Percentiles rank a stretch among this genome's conserved stretches.
These are phyloP conservation scores for Umbelopsis sp. DNA, from an alignment of 192 early-diverging fungal species.

Conservation along the genomic window DNA sequence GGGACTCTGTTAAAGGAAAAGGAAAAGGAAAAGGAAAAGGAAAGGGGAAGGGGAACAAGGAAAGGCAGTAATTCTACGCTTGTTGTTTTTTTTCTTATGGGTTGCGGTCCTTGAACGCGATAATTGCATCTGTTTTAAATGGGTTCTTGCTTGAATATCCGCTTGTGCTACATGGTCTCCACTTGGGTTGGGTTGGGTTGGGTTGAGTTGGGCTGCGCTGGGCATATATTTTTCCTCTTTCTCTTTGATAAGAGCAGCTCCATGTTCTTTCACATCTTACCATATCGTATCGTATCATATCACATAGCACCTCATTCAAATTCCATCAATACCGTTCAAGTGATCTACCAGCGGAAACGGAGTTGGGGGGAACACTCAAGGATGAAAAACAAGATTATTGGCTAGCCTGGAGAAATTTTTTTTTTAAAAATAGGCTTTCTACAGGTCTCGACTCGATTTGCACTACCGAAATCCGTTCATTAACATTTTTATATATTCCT, in stretches of 20 bases:
- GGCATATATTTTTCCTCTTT: no score
- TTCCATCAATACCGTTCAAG: not conserved
- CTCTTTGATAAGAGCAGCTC: no score
- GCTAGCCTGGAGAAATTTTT: not conserved
- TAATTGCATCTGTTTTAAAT: not conserved
- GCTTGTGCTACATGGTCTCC: not conserved
- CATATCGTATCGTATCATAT: no score
- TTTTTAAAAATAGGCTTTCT: constrained; percentile 13
- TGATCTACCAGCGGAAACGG: no score
- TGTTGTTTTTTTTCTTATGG: not conserved
- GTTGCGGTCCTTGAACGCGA: not conserved
- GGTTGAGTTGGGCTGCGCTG: no score
- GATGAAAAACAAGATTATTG: no score
- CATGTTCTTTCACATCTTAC: no score
- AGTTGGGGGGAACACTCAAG: no score
- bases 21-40: constrained; percentile 5
- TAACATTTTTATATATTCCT: not conserved
- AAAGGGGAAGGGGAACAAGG: constrained; percentile 5
- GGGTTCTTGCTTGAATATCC: not conserved
- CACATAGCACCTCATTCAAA: no score
- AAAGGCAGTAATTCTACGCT: not conserved
- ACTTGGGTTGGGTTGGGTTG: no score
- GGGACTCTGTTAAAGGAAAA: constrained; percentile 3
- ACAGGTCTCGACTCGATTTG: constrained; percentile 17
- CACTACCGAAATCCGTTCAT: constrained; percentile 2